Evolutionary conservation across 352 stramenopile species (phyloP).

Genomic region (Globisporangium cystogenes): DNA sequence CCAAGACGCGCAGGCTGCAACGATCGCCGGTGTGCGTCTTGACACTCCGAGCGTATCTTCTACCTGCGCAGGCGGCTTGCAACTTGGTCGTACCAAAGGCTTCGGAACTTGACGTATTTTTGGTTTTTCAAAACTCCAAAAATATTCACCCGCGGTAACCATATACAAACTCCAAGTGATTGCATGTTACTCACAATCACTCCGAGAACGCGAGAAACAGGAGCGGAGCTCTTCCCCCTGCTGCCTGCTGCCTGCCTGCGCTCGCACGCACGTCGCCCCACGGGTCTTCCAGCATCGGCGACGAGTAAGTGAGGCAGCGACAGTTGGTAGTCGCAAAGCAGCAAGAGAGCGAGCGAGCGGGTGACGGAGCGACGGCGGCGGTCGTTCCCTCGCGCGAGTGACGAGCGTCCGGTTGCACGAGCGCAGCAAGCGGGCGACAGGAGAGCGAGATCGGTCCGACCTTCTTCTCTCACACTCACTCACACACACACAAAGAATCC

Average conservation of each 20-base stretch:
- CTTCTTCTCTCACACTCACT: too few species aligned
- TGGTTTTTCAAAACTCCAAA: constrained; percentile 5
- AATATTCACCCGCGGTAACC: not conserved
- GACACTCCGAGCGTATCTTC: too few species aligned
- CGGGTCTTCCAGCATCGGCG: too few species aligned
- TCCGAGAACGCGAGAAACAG: not conserved
- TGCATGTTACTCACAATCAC: constrained; percentile 1
- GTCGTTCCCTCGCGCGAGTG: not conserved
- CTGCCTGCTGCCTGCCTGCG: not conserved
- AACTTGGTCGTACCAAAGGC: too few species aligned
- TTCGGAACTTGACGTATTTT: constrained; percentile 1
- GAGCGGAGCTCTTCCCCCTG: not conserved
- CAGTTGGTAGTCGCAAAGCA: not conserved
- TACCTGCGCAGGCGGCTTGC: too few species aligned
- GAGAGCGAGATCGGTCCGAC: not conserved
- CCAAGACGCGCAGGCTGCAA: too few species aligned
- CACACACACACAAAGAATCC: too few species aligned
- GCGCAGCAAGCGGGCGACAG: not conserved
- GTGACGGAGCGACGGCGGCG: not conserved
- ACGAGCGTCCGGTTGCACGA: not conserved
- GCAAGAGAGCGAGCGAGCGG: not conserved
- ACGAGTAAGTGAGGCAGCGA: not conserved
- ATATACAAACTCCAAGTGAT: constrained; percentile 2
- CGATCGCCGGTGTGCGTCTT: too few species aligned
- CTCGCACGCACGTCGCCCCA: not conserved